Conservation (phyloP, 1,284 basidiomycete genomes). For the Ustilago crameri region DNA sequence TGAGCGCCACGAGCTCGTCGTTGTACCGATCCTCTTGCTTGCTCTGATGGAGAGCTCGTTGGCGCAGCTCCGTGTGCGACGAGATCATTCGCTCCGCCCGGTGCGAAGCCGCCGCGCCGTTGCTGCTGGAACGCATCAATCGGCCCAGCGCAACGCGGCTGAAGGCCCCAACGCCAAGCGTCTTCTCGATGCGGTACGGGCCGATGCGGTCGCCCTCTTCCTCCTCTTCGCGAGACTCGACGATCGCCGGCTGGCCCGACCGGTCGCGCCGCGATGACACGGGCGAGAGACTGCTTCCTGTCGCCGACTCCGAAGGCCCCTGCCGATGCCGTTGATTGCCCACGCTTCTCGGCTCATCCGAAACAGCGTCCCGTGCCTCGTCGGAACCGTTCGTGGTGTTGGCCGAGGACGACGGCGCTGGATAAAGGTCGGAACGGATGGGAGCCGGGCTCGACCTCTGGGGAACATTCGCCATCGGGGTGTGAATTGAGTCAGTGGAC, state of each 20-base stretch:
- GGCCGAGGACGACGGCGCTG: slow-evolving; percentile 4
- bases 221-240: slow-evolving; percentile 51
- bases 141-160: slow-evolving; percentile 62
- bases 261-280: slow-evolving; percentile 4
- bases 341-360: slow-evolving; percentile 8
- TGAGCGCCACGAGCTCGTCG: slow-evolving; percentile 79
- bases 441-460: slow-evolving; percentile 13
- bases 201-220: slow-evolving; percentile 52
- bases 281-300: slow-evolving; percentile 35
- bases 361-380: background rate
- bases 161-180: slow-evolving; percentile 65
- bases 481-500: slow-evolving; percentile 28
- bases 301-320: slow-evolving; percentile 31
- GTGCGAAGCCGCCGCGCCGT: background rate
- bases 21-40: background rate
- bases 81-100: slow-evolving; percentile 24
- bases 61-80: slow-evolving; percentile 28
- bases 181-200: slow-evolving; percentile 53
- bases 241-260: slow-evolving; percentile 10
- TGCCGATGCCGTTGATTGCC: slow-evolving; percentile 19
- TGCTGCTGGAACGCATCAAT: slow-evolving; percentile 10
- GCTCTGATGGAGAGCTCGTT: slow-evolving; percentile 20
- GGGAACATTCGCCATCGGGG: slow-evolving; percentile 9
- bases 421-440: slow-evolving; percentile 10
- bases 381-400: background rate